Evolutionary conservation across 768 basidiomycete genomes (phyloP).

Genomic region (Tulasnella sp.): DNA sequence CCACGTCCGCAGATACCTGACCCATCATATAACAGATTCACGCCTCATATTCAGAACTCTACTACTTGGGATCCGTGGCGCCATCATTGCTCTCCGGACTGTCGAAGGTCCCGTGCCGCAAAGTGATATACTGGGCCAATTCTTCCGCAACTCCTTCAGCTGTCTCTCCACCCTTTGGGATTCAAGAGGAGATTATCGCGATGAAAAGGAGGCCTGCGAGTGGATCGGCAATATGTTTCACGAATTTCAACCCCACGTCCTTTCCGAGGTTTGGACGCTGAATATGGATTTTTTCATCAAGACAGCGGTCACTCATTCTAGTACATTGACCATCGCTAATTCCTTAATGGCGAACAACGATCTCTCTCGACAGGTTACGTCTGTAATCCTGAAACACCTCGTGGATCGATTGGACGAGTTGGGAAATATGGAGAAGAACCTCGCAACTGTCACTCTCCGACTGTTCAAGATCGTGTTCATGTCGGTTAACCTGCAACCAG

Average conservation of each 20-base stretch:
- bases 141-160: conserved; percentile 74
- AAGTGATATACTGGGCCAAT: conserved; percentile 70
- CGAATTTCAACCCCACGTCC: conserved; percentile 81
- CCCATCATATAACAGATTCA: conserved; percentile 42
- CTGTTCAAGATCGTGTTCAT: conserved; percentile 93
- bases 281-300: conserved; percentile 87
- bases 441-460: conserved; percentile 72
- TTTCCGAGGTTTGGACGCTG: conserved; percentile 92
- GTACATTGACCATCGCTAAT: conserved; percentile 75
- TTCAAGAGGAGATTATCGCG: conserved; percentile 33
- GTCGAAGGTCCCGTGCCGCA: conserved; percentile 68
- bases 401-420: conserved; percentile 68
- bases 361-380: conserved; percentile 69
- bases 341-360: conserved; percentile 62
- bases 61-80: conserved; percentile 74
- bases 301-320: conserved; percentile 57
- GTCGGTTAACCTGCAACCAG: conserved; percentile 63
- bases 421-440: conserved; percentile 71
- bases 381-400: conserved; percentile 78
- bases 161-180: conserved; percentile 76
- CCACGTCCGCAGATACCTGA: neutral
- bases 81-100: conserved; percentile 62
- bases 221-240: conserved; percentile 60
- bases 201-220: conserved; percentile 70
- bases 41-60: conserved; percentile 78